Evolutionary conservation across 2,329 filamentous ascomycete species (phyloP).

Genomic region (Ceratocystis alfenasii): DNA sequence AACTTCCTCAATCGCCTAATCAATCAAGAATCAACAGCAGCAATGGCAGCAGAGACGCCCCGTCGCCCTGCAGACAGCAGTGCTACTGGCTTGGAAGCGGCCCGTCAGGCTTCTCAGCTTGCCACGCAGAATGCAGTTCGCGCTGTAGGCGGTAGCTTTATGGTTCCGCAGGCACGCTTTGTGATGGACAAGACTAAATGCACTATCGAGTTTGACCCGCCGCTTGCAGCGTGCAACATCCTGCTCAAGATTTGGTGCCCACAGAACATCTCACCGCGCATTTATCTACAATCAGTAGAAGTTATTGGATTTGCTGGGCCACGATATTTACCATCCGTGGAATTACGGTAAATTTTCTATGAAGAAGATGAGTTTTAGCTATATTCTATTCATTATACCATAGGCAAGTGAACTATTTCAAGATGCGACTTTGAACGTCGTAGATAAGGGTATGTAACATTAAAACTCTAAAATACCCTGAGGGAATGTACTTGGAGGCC

Average conservation of each 20-base stretch:
- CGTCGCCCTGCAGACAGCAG: conserved; percentile 29
- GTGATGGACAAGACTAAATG: conserved; percentile 75
- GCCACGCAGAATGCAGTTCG: conserved; percentile 40
- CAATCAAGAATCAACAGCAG: conserved; percentile 28
- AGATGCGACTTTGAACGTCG: too few species aligned
- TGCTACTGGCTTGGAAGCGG: conserved; percentile 12
- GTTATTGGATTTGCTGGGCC: conserved; percentile 76
- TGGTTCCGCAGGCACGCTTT: conserved; percentile 68
- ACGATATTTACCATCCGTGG: conserved; percentile 64
- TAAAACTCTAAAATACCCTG: too few species aligned
- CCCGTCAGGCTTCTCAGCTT: conserved; percentile 15
- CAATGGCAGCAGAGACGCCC: neutral
- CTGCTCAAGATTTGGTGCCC: conserved; percentile 85
- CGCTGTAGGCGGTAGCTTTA: conserved; percentile 47
- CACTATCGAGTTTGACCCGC: conserved; percentile 73
- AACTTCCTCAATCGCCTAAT: conserved; percentile 6
- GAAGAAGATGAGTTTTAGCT: neutral
- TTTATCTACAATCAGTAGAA: conserved; percentile 67
- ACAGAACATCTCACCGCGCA: conserved; percentile 48
- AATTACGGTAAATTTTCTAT: conserved; percentile 38
- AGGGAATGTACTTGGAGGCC: neutral
- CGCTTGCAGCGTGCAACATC: conserved; percentile 70
- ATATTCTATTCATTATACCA: neutral
- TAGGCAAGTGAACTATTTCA: neutral
- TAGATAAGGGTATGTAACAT: too few species aligned